Conservation (phyloP, 2,329 filamentous ascomycete species). For the Sordariomycetes sp. region DNA sequence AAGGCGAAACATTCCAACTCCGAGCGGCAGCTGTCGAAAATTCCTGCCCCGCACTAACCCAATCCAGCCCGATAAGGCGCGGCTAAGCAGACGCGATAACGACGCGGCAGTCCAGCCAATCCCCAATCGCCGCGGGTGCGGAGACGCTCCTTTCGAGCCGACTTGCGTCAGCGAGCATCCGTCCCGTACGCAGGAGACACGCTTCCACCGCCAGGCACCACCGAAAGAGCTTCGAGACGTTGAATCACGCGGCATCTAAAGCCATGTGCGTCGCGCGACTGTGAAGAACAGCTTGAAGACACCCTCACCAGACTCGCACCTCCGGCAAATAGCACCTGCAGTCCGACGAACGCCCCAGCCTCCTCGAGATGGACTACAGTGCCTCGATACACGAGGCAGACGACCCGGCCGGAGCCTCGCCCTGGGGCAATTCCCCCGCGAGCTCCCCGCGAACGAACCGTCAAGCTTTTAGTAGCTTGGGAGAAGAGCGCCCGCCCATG, state of each 20-base stretch:
- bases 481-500: constrained; percentile 32
- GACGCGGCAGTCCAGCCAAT: constrained; percentile 1
- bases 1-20: neutral
- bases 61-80: constrained; percentile 12
- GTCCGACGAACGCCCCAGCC: neutral
- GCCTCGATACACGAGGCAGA: constrained; percentile 45
- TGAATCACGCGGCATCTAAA: too few species aligned
- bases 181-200: neutral
- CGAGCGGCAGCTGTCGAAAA: constrained; percentile 1
- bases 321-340: neutral
- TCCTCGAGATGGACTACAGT: constrained; percentile 46
- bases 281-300: too few species aligned
- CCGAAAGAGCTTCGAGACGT: too few species aligned
- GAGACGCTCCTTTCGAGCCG: constrained; percentile 6
- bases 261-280: too few species aligned
- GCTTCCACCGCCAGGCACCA: too few species aligned
- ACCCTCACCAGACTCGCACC: too few species aligned
- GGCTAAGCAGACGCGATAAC: constrained; percentile 14
- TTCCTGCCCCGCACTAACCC: constrained; percentile 5
- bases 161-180: constrained; percentile 17
- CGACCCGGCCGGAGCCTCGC: constrained; percentile 40
- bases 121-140: neutral
- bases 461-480: constrained; percentile 30
- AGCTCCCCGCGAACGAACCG: constrained; percentile 39
- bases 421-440: constrained; percentile 46